A percentile compares a stretch with the other conserved stretches of the same genome.
Conservation (phyloP, 345 rosid species). For the Jatropha curcas region DNA sequence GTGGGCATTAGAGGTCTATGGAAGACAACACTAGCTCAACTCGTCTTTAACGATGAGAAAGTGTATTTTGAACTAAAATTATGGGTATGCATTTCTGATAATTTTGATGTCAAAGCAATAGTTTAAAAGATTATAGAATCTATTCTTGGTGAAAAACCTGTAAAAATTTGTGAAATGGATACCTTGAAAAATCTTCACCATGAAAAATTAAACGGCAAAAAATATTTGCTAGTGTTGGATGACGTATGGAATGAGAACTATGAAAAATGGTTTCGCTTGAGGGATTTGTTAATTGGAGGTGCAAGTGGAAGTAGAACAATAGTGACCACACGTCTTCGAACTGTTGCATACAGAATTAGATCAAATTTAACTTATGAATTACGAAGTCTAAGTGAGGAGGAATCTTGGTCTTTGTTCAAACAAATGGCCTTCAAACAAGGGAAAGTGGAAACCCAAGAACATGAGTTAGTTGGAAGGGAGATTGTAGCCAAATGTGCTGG, state of each 20-base stretch:
- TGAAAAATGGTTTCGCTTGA: not conserved
- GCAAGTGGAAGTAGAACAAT: constrained; percentile 6
- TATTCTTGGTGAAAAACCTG: not conserved
- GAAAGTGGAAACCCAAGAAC: too few relatives aligned
- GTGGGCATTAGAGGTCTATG: constrained; percentile 29
- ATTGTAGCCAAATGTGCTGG: not conserved
- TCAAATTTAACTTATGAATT: too few relatives aligned
- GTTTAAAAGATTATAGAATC: constrained; percentile 15
- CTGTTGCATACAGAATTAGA: too few relatives aligned
- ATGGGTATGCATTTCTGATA: constrained; percentile 24
- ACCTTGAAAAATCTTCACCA: too few relatives aligned
- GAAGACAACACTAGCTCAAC: constrained; percentile 31
- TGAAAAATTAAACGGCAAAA: constrained; percentile 9
- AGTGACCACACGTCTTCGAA: not conserved
- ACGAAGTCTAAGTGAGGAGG: too few relatives aligned
- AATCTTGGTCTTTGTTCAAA: too few relatives aligned
- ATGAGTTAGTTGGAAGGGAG: not conserved
- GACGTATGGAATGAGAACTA: constrained; percentile 23
- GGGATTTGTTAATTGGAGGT: not conserved
- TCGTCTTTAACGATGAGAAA: constrained; percentile 20
- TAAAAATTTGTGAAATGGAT: not conserved
- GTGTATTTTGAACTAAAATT: constrained; percentile 22
- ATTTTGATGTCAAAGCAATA: constrained; percentile 12
- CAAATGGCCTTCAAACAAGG: too few relatives aligned
- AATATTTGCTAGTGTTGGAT: constrained; percentile 28